Base-by-base conservation (phyloP, 2,329 filamentous ascomycete species). In the Aspergillus candidus region DNA sequence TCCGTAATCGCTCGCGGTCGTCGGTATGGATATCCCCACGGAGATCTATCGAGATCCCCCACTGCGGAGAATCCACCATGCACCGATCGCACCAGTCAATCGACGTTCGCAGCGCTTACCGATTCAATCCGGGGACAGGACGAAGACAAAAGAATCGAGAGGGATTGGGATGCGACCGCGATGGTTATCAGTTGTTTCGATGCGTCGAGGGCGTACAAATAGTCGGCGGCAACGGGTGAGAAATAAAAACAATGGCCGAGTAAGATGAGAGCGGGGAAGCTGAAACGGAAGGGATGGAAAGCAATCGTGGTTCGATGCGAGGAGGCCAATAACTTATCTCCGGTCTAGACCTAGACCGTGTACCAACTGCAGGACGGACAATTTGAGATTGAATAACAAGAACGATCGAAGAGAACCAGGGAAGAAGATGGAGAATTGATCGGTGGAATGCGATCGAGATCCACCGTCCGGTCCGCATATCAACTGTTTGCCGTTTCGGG, bases 41-140 rank as follows among this genome's bases (percentile, higher is more conserved):
- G 67, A 67, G 67, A 70, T 69, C 68, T 66, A 57, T 58, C 47
- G 55, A 64, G 68, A 70, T 64, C 68, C 56, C 67, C 67, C 62
- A 62, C 62, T 55, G 62, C 49, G 59, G 59, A 51, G 63, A 65
- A 68, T 69, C 60, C 55, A 69, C 67, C 67, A 70, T 70, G 63
- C 63, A 66, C 60, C 49, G 49, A 51, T 42, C 49, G 40, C 41
- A 37, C 30, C 42, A 44, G 12, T 38, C 37, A 30, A 52, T 44
- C 47, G 40, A 39, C 51, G 42, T 14, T 41, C 12, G 31, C 36
- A 27, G 15, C 22, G 22, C 22, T 27, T 7, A 10, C 22, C 22
- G 8, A 27, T 27, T 27, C 22, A 27, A 4, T 27, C 7, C 22
- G 22, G 6, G 8, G 7, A 27, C 8, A 10, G 22, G 8, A 27